Base-by-base conservation (phyloP, 305 asterid species). In the Solanum aculeatissimum region DNA sequence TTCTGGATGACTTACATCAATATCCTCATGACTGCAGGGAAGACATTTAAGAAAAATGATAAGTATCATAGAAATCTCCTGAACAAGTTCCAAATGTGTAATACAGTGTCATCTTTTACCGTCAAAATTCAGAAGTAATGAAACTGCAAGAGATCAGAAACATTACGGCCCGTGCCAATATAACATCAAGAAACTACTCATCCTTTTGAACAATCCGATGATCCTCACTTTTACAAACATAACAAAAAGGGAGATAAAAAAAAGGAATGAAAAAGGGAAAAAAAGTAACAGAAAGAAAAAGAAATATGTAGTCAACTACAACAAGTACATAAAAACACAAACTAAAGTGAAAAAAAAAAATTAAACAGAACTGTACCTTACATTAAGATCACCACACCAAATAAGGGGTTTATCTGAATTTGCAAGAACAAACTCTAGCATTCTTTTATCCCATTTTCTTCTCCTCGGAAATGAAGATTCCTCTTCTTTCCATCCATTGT, bases 311-410 rank as follows among this genome's bases (percentile, higher is more conserved):
- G 23, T 51, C 54, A 42, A 53, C 21, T 68, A 40, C 42, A 69
- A 62, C 51, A 83, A 6, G 53, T 58, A 72, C 43, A 57, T 6
- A 47, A 49, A 25, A 42, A 66, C 21, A 43, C 75, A 40, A 4
- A 58, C 10, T 42, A 58, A 43, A 65, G 40, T 43, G 15, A 49
- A 63, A 19, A 18, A 66, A 54, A 83, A 32, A 80, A 29, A 58
- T 42, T 40, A 58, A 88, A 83, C 19, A 83, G 87, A 86, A 83
- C 49, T 82, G 65, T 92, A 96, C 99, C 98, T 96, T 25, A 96
- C 99, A 80, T 96, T 96, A 71, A 96, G 97, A 91, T 96, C 99
- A 3, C 99, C 99, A 86, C 97, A 95, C 98, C 99, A 96, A 85
- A 95, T 93, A 88, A 96, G 97, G 80, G 99, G 94, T 93, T 93